These are phyloP conservation scores for Eimeria falciformis DNA, from an alignment of 169 alveolate species.

Conservation along the genomic window DNA sequence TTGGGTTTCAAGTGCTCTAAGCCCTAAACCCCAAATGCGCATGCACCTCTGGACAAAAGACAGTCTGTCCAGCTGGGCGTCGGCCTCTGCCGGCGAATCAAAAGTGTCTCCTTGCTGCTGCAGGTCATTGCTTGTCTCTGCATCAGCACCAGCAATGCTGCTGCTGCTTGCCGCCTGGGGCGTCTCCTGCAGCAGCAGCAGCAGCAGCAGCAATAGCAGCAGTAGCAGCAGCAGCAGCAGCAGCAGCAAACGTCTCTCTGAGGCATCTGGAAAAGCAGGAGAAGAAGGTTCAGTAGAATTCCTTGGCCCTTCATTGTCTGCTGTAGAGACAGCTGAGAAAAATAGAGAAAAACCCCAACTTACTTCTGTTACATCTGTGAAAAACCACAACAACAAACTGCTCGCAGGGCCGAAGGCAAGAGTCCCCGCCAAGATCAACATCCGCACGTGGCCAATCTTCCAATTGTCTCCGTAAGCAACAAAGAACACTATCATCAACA, in stretches of 20 bases:
- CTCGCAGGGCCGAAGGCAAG: slow-evolving; percentile 38
- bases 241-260: slow-evolving; percentile 7
- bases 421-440: slow-evolving; percentile 32
- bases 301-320: too few relatives aligned
- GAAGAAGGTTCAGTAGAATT: too few relatives aligned
- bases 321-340: too few relatives aligned
- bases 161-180: neutral
- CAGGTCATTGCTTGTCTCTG: too few relatives aligned
- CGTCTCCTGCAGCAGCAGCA: slow-evolving; percentile 3
- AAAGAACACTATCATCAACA: slow-evolving; percentile 24
- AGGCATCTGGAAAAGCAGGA: too few relatives aligned
- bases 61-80: too few relatives aligned
- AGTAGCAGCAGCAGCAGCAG: neutral
- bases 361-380: neutral
- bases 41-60: too few relatives aligned
- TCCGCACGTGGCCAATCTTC: slow-evolving; percentile 22
- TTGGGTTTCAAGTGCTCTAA: too few relatives aligned
- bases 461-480: slow-evolving; percentile 57
- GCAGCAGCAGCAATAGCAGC: neutral
- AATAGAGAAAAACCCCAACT: neutral
- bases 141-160: neutral
- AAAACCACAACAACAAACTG: neutral
- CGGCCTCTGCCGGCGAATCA: too few relatives aligned
- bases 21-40: too few relatives aligned
- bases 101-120: too few relatives aligned